A percentile compares a stretch with the other conserved stretches of the same genome.
These are phyloP conservation scores for Crithidia sp. DNA, from an alignment of 208 protist species.

Conservation along the genomic window DNA sequence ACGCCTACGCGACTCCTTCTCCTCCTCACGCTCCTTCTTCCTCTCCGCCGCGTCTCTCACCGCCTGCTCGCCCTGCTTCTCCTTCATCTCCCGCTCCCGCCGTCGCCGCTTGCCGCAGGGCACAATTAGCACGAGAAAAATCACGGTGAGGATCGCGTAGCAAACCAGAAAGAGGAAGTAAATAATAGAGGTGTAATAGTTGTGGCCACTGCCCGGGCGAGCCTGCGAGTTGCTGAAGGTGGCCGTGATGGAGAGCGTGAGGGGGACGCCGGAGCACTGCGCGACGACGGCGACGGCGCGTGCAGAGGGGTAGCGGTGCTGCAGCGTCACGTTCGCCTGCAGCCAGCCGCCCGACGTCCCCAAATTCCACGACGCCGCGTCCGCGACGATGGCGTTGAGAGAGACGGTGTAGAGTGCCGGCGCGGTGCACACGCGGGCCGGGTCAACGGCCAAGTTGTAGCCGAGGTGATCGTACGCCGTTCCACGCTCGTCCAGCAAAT, in stretches of 20 bases:
- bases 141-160: conserved; percentile 34
- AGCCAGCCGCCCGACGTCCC: conserved; percentile 22
- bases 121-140: conserved; percentile 45
- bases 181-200: conserved; percentile 40
- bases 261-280: conserved; percentile 63
- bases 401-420: conserved; percentile 50
- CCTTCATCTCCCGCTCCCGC: conserved; percentile 2
- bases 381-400: conserved; percentile 33
- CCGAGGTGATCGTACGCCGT: not conserved
- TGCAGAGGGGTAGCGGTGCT: conserved; percentile 27
- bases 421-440: conserved; percentile 36
- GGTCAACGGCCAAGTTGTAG: conserved; percentile 31
- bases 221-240: conserved; percentile 34
- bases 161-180: conserved; percentile 46
- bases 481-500: not conserved
- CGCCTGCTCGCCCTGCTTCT: conserved; percentile 1
- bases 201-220: conserved; percentile 34
- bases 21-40: not conserved
- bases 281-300: conserved; percentile 53
- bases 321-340: conserved; percentile 20
- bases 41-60: not conserved
- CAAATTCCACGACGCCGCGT: conserved; percentile 22
- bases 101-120: conserved; percentile 30
- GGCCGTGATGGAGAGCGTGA: conserved; percentile 38
- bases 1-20: no score